Evolutionary conservation across 2,329 filamentous ascomycete genomes (phyloP), one percentile per base, ranked within the genome.

Genomic region (Verticillium albo-atrum): DNA sequence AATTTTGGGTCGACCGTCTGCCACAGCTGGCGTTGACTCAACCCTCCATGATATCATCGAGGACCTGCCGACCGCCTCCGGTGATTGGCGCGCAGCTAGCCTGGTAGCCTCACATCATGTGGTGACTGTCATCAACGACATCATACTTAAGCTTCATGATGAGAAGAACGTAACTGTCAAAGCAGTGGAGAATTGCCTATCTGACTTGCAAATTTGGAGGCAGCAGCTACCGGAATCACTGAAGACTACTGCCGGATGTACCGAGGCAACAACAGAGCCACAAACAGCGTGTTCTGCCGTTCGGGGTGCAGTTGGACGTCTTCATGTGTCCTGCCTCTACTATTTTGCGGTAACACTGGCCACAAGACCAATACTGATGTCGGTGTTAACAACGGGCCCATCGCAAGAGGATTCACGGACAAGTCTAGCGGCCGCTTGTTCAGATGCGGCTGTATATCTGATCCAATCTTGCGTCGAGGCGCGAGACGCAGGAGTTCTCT

Each of bases 321-420:
- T 84, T 3, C 82, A 86, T 57, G 76, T 86, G 4, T 80, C 82
- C 1, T 85, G 82, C 59, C 71, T 80, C 0, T 86, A 86, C 64
- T 85, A 86, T 64, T 83, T 85, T 60, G 81, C 82, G 0, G 81
- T 86, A 0, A 85, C 83, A 30, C 67, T 86, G 1, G 80, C 82
- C 2, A 85, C 82, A 0, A 74, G 83, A 1, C 56, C 56, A 15
- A 53, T 85, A 28, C 67, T 86, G 10, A 80, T 85, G 28, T 81
- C 77, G 15, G 73, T 76, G 3, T 68, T 84, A 1, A 77, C 78
- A 2, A 67, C 76, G 51, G 74, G 73, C 51, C 54, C 75, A 53
- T 60, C 72, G 56, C 57, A 68, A 58, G 54, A 67, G 0, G 67
- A 70, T 17, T 68, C 58, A 42, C 68, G 71, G n/a, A 70, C 67